Percentiles rank a stretch among this genome's conserved stretches.
phyloP scores from a whole-genome alignment of 768 basidiomycete genomes.

The Lactarius akahatsu region DNA sequence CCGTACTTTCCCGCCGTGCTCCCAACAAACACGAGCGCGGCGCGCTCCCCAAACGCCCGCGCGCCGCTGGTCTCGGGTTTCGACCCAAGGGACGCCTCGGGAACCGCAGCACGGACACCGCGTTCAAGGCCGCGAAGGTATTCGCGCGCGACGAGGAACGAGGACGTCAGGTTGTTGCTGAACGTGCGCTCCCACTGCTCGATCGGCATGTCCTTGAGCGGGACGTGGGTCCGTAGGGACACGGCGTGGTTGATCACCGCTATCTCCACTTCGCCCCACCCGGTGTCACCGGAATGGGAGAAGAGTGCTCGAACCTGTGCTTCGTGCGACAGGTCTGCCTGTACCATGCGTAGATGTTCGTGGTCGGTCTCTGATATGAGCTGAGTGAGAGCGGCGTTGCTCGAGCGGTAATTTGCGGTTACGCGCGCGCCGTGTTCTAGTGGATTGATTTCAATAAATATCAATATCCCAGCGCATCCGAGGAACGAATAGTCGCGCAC shows the following conservation, averaged over 20 bases:
- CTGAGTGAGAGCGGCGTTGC: constrained; percentile 41
- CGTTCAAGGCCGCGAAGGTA: constrained; percentile 49
- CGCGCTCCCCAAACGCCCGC: constrained; percentile 40
- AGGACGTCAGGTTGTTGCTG: constrained; percentile 60
- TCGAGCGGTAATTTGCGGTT: constrained; percentile 69
- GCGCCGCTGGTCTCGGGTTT: constrained; percentile 28
- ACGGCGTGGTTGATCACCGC: constrained; percentile 63
- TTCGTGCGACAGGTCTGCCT: constrained; percentile 63
- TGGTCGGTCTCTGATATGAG: constrained; percentile 34
- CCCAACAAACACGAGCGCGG: constrained; percentile 64
- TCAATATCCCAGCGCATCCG: too few relatives aligned
- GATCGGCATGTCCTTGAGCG: constrained; percentile 57
- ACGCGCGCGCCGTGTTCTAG: constrained; percentile 65
- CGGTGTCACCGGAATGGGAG: constrained; percentile 29
- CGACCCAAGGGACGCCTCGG: too few relatives aligned
- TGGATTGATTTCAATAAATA: too few relatives aligned
- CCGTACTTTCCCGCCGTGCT: constrained; percentile 73
- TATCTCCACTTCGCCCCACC: constrained; percentile 50
- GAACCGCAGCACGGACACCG: too few relatives aligned
- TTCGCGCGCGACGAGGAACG: constrained; percentile 64
- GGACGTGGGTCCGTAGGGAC: constrained; percentile 45
- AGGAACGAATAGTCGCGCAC: constrained; percentile 34
- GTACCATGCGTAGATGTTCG: constrained; percentile 37
- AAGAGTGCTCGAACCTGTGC: constrained; percentile 53
- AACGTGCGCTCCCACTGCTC: constrained; percentile 64